Evolutionary conservation across 768 basidiomycete species (phyloP).

Genomic region (Strobilomyces echinocephalus): DNA sequence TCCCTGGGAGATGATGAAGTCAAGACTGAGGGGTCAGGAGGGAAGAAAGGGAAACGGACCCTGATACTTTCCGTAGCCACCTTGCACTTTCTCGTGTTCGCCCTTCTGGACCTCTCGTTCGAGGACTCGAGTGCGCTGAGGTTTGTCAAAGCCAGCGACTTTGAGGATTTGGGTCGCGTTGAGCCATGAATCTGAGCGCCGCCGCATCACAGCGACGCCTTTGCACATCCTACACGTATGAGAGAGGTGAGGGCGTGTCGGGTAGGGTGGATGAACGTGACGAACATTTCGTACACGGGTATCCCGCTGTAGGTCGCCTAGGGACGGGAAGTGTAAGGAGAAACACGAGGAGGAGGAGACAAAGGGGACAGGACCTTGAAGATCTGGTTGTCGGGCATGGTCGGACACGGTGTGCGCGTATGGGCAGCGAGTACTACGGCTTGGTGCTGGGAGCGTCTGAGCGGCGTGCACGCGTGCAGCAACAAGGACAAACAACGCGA

Average conservation of each 20-base stretch:
- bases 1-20: slow-evolving; percentile 52
- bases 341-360: neutral
- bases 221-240: slow-evolving; percentile 80
- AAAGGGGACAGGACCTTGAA: slow-evolving; percentile 61
- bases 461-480: slow-evolving; percentile 32
- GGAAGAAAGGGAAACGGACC: slow-evolving; percentile 47
- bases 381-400: slow-evolving; percentile 80
- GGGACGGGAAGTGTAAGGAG: slow-evolving; percentile 9
- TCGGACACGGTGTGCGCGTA: slow-evolving; percentile 8
- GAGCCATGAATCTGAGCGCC: slow-evolving; percentile 93
- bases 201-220: slow-evolving; percentile 95
- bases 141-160: slow-evolving; percentile 98
- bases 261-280: slow-evolving; percentile 31
- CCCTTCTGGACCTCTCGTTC: slow-evolving; percentile 99
- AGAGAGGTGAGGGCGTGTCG: slow-evolving; percentile 32
- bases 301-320: slow-evolving; percentile 93
- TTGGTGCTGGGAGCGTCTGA: slow-evolving; percentile 17
- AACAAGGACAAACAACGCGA: slow-evolving; percentile 41
- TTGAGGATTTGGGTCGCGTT: slow-evolving; percentile 99
- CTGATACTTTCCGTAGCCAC: slow-evolving; percentile 99
- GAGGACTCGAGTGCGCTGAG: slow-evolving; percentile 92
- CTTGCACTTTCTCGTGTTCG: slow-evolving; percentile 98
- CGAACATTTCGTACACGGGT: slow-evolving; percentile 89
- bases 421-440: neutral
- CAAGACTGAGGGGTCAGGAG: neutral